Conservation (phyloP, 768 basidiomycete genomes). For the Suillus discolor region DNA sequence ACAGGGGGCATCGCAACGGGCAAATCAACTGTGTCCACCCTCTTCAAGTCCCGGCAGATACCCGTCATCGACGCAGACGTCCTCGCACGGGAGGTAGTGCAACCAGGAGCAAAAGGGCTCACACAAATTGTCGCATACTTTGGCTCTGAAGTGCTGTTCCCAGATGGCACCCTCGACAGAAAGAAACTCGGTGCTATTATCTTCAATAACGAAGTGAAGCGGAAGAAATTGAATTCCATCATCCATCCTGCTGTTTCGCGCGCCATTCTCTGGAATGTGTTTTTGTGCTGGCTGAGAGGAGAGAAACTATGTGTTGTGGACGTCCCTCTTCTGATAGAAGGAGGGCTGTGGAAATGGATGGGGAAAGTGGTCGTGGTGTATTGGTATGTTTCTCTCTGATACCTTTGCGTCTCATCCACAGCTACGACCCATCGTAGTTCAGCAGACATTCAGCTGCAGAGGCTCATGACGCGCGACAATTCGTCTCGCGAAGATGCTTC, state of each 20-base stretch:
- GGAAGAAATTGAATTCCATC: slow-evolving; percentile 78
- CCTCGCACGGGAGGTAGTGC: slow-evolving; percentile 83
- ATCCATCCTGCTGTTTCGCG: slow-evolving; percentile 89
- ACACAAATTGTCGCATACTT: slow-evolving; percentile 68
- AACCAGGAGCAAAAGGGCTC: slow-evolving; percentile 79
- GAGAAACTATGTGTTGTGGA: slow-evolving; percentile 83
- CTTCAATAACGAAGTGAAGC: slow-evolving; percentile 74
- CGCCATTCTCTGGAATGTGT: slow-evolving; percentile 70
- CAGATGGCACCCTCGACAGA: slow-evolving; percentile 78
- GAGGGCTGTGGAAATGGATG: slow-evolving; percentile 81
- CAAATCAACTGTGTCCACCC: slow-evolving; percentile 87
- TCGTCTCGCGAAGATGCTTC: slow-evolving; percentile 68
- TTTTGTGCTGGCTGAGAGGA: slow-evolving; percentile 76
- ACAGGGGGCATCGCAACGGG: slow-evolving; percentile 97
- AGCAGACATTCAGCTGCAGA: slow-evolving; percentile 77
- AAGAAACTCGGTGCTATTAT: slow-evolving; percentile 82
- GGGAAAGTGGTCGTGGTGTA: slow-evolving; percentile 88
- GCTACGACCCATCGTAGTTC: slow-evolving; percentile 50
- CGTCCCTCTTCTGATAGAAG: slow-evolving; percentile 91
- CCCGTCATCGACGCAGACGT: slow-evolving; percentile 95
- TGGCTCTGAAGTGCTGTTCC: slow-evolving; percentile 64
- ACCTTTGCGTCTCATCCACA: neutral
- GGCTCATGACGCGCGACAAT: slow-evolving; percentile 76
- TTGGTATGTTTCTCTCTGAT: slow-evolving; percentile 57
- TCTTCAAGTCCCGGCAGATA: slow-evolving; percentile 65